Evolutionary conservation across 345 rosid species (phyloP).

Genomic region (Physaria fendleri): DNA sequence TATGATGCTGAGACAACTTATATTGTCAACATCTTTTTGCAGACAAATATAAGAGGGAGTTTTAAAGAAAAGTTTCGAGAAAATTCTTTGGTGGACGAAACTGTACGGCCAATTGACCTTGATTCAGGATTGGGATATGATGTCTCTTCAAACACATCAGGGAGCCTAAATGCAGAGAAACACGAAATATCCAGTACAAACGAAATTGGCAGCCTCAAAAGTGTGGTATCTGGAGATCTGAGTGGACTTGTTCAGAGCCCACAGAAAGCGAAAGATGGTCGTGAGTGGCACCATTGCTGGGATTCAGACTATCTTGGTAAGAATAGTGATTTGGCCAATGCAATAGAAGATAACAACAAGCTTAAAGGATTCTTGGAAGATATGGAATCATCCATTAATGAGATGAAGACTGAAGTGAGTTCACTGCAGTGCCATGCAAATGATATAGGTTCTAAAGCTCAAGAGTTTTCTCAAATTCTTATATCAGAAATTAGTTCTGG

Average conservation of each 20-base stretch:
- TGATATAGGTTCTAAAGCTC: constrained; percentile 64
- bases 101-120: constrained; percentile 37
- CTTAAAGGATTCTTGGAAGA: constrained; percentile 75
- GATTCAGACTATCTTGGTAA: constrained; percentile 61
- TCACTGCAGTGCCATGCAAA: constrained; percentile 63
- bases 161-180: constrained; percentile 70
- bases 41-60: constrained; percentile 61
- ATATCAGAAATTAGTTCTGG: constrained; percentile 78
- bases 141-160: constrained; percentile 88
- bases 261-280: constrained; percentile 47
- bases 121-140: constrained; percentile 73
- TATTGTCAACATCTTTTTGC: constrained; percentile 17
- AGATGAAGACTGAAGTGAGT: constrained; percentile 66
- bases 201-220: constrained; percentile 74
- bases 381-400: constrained; percentile 70
- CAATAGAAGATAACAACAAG: constrained; percentile 65
- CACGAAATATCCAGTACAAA: constrained; percentile 65
- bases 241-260: constrained; percentile 57
- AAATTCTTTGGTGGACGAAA: constrained; percentile 41
- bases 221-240: constrained; percentile 66
- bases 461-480: constrained; percentile 60
- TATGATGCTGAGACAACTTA: constrained; percentile 4
- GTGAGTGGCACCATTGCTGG: constrained; percentile 58
- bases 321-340: constrained; percentile 53
- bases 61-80: constrained; percentile 52